Evolutionary conservation across 1,139 yeast species (phyloP).

Genomic region (Kazachstania sp.): DNA sequence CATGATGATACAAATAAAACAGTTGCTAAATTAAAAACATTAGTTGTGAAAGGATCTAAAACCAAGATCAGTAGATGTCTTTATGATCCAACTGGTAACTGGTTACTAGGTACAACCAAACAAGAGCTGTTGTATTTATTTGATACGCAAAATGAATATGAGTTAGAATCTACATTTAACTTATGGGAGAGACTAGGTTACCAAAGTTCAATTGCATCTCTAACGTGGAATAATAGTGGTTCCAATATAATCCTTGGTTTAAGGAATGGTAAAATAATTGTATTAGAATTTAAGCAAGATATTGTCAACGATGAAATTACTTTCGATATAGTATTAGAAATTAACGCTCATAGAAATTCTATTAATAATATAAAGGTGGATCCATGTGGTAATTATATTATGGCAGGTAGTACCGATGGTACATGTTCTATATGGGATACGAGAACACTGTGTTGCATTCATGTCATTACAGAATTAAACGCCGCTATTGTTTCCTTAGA

Average conservation of each 20-base stretch:
- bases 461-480: conserved; percentile 42
- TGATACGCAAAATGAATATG: conserved; percentile 17
- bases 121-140: conserved; percentile 22
- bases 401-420: conserved; percentile 65
- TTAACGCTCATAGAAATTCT: conserved; percentile 47
- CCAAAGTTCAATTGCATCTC: conserved; percentile 13
- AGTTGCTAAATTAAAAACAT: conserved; percentile 30
- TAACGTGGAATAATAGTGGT: conserved; percentile 32
- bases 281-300: conserved; percentile 22
- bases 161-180: conserved; percentile 12
- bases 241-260: conserved; percentile 27
- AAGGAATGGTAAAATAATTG: conserved; percentile 36
- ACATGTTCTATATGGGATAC: conserved; percentile 56
- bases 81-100: conserved; percentile 40
- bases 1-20: conserved; percentile 30
- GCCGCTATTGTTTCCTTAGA: conserved; percentile 41
- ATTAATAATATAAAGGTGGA: conserved; percentile 47
- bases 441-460: conserved; percentile 37
- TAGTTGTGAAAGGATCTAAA: conserved; percentile 26
- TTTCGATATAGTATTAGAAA: conserved; percentile 20
- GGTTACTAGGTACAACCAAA: conserved; percentile 43
- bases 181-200: conserved; percentile 7
- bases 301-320: conserved; percentile 13
- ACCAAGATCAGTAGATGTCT: conserved; percentile 38
- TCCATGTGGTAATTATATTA: conserved; percentile 48